Evolutionary conservation across 768 basidiomycete species (phyloP).

Genomic region (Calocera cornea): DNA sequence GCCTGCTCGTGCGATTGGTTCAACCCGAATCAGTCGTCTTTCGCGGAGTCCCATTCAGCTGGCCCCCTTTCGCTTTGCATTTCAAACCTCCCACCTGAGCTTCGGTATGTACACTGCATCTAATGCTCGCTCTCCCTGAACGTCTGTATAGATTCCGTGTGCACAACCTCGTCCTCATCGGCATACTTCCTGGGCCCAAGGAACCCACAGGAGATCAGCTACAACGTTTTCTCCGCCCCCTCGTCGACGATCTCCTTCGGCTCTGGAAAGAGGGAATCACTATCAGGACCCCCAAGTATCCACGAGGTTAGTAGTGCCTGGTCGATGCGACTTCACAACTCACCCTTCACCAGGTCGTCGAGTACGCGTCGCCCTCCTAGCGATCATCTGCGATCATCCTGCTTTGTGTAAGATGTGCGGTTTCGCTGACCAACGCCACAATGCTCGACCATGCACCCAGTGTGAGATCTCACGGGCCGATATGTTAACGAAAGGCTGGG

Average conservation of each 20-base stretch:
- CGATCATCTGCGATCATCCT: constrained; percentile 29
- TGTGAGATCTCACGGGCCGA: constrained; percentile 25
- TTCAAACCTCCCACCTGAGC: constrained; percentile 21
- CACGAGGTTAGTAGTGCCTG: constrained; percentile 13
- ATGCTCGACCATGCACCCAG: constrained; percentile 16
- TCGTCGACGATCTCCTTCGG: constrained; percentile 21
- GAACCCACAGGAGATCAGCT: constrained; percentile 21
- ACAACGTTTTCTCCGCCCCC: constrained; percentile 18
- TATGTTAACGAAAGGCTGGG: constrained; percentile 14
- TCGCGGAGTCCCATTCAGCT: constrained; percentile 26
- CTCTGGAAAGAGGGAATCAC: constrained; percentile 19
- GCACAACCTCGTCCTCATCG: constrained; percentile 18
- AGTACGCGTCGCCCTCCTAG: constrained; percentile 24
- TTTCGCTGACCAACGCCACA: constrained; percentile 23
- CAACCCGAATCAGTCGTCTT: constrained; percentile 8
- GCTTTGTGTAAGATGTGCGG: constrained; percentile 27
- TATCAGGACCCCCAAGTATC: constrained; percentile 17
- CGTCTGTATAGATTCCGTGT: constrained; percentile 17
- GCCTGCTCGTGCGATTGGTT: constrained; percentile 15
- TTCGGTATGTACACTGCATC: constrained; percentile 15
- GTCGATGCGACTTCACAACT: neutral
- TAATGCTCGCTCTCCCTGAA: no score
- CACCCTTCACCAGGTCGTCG: constrained; percentile 15
- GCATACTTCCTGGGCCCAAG: constrained; percentile 23
- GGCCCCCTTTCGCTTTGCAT: constrained; percentile 27